Conservation (phyloP, 129 eudicot species). For the Helianthus annuus region HanXRQr2.0-SUNRISE NC_035442.2:22989313-22989812, state of each 20-base stretch:
- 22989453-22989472: conserved; percentile 39
- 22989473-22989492: conserved; percentile 41
- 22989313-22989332: conserved; percentile 65
- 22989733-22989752: background rate
- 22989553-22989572: conserved; percentile 22
- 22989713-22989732: background rate
- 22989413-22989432: conserved; percentile 63
- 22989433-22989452: conserved; percentile 35
- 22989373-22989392: background rate
- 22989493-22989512: conserved; percentile 34
- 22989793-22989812: too few relatives aligned
- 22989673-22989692: background rate
- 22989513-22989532: conserved; percentile 5
- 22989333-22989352: conserved; percentile 58
- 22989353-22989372: background rate
- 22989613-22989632: conserved; percentile 26
- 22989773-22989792: too few relatives aligned
- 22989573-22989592: conserved; percentile 31
- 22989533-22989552: conserved; percentile 35
- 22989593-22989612: conserved; percentile 7
- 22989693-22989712: background rate
- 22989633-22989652: conserved; percentile 21
- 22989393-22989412: background rate
- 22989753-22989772: background rate
- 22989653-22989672: conserved; percentile 14